Evolutionary conservation across 306 rosid genomes (phyloP).

Genomic region (Dryas drummondii): DNA sequence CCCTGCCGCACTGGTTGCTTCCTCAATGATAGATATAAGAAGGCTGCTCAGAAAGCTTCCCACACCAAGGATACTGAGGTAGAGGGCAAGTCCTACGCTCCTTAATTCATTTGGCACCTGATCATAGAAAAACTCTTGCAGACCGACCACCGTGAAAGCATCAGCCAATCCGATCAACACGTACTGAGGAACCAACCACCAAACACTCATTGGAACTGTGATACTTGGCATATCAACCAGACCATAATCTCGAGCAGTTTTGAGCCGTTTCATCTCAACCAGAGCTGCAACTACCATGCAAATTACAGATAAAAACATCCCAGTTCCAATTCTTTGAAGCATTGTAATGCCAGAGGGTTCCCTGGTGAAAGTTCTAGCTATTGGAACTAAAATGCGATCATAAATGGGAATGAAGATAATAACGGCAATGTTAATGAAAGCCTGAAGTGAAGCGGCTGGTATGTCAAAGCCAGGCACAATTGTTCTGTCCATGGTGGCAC

Average conservation of each 20-base stretch:
- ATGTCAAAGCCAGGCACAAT: slow-evolving; percentile 32
- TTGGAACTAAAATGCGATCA: slow-evolving; percentile 44
- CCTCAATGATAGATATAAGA: slow-evolving; percentile 37
- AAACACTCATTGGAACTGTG: slow-evolving; percentile 50
- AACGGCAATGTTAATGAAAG: slow-evolving; percentile 16
- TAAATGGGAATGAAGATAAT: slow-evolving; percentile 40
- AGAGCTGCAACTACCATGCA: slow-evolving; percentile 41
- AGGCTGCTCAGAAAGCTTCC: slow-evolving; percentile 58
- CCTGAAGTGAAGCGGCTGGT: slow-evolving; percentile 56
- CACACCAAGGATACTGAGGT: slow-evolving; percentile 45
- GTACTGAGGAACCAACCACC: slow-evolving; percentile 67
- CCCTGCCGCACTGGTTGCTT: slow-evolving; percentile 28
- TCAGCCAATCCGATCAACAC: slow-evolving; percentile 41
- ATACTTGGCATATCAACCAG: slow-evolving; percentile 42
- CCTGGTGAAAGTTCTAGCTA: slow-evolving; percentile 44
- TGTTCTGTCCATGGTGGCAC: slow-evolving; percentile 44
- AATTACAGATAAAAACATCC: slow-evolving; percentile 37
- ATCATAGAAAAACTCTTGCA: slow-evolving; percentile 63
- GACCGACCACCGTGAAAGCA: slow-evolving; percentile 53
- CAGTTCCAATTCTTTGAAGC: slow-evolving; percentile 59
- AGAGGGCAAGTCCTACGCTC: slow-evolving; percentile 58
- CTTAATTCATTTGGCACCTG: slow-evolving; percentile 56
- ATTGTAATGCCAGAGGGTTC: slow-evolving; percentile 50
- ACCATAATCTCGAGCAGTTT: slow-evolving; percentile 43
- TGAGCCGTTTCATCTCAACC: slow-evolving; percentile 47